These are phyloP conservation scores for Monosporascus sp. DNA, from an alignment of 2,329 filamentous ascomycete genomes.

Conservation along the genomic window DNA sequence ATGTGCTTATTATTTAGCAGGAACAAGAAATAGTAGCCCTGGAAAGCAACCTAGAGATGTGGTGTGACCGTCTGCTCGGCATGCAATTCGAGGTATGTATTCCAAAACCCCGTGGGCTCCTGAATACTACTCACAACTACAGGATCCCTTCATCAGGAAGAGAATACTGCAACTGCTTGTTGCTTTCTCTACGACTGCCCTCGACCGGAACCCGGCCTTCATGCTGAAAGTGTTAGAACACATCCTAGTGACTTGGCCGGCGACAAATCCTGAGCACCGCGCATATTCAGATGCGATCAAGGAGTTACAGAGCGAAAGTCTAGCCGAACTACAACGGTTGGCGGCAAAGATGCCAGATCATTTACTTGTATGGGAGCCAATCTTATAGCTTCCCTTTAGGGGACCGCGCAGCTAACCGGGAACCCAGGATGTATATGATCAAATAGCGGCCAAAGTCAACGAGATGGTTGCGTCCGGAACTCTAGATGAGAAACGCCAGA, in stretches of 20 bases:
- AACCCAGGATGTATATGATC: conserved; percentile 70
- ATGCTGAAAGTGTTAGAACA: conserved; percentile 89
- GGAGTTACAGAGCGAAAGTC: conserved; percentile 78
- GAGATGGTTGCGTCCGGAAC: conserved; percentile 70
- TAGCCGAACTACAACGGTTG: conserved; percentile 81
- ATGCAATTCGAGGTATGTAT: conserved; percentile 59
- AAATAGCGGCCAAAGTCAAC: conserved; percentile 77
- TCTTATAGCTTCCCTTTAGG: neutral
- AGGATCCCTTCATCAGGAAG: conserved; percentile 79
- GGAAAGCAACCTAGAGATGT: conserved; percentile 61
- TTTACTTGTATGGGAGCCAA: conserved; percentile 55
- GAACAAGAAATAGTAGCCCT: conserved; percentile 51
- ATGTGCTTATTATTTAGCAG: conserved; percentile 21
- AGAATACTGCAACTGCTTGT: conserved; percentile 77
- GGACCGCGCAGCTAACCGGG: conserved; percentile 14
- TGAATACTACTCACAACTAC: conserved; percentile 12
- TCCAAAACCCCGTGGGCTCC: neutral
- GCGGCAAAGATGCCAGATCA: conserved; percentile 90
- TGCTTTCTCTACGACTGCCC: conserved; percentile 74
- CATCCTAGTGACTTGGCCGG: conserved; percentile 78
- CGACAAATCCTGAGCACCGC: conserved; percentile 63
- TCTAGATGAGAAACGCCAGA: conserved; percentile 75
- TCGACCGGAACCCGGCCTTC: conserved; percentile 72
- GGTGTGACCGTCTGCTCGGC: conserved; percentile 67
- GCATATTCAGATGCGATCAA: conserved; percentile 85